These are phyloP conservation scores for Nitzschia inconspicua DNA, from an alignment of 108 stramenopile species.

Conservation along the genomic window DNA sequence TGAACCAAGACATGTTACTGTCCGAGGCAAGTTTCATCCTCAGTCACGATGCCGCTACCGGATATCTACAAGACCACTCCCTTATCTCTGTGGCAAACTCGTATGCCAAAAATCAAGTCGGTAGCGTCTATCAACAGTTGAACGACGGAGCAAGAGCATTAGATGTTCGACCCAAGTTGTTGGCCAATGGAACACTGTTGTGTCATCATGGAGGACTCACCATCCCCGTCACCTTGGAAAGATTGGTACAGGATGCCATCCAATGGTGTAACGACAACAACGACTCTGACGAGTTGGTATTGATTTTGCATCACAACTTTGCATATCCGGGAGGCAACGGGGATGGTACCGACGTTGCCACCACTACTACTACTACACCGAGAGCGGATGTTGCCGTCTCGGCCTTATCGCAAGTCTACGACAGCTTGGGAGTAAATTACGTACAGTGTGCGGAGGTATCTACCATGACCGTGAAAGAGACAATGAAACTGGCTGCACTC, in stretches of 20 bases:
- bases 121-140: conserved; percentile 58
- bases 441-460: conserved; percentile 46
- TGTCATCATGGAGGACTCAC: conserved; percentile 70
- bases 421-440: conserved; percentile 43
- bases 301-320: conserved; percentile 58
- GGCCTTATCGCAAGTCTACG: conserved; percentile 51
- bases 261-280: conserved; percentile 66
- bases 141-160: conserved; percentile 70
- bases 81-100: conserved; percentile 23
- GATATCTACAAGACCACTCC: conserved; percentile 36
- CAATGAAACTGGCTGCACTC: conserved; percentile 44
- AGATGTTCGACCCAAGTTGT: conserved; percentile 65
- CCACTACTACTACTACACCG: neutral
- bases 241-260: conserved; percentile 45
- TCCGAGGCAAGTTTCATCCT: conserved; percentile 56
- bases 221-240: conserved; percentile 39
- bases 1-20: conserved; percentile 35
- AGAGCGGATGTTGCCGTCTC: conserved; percentile 18
- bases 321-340: conserved; percentile 30
- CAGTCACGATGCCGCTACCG: conserved; percentile 77
- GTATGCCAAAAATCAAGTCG: conserved; percentile 71
- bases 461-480: conserved; percentile 52
- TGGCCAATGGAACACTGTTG: conserved; percentile 54
- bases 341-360: conserved; percentile 1
- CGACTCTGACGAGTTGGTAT: conserved; percentile 56